These are phyloP conservation scores for Ophiostoma quercus DNA, from an alignment of 2,329 filamentous ascomycete genomes.

Conservation along the genomic window DNA sequence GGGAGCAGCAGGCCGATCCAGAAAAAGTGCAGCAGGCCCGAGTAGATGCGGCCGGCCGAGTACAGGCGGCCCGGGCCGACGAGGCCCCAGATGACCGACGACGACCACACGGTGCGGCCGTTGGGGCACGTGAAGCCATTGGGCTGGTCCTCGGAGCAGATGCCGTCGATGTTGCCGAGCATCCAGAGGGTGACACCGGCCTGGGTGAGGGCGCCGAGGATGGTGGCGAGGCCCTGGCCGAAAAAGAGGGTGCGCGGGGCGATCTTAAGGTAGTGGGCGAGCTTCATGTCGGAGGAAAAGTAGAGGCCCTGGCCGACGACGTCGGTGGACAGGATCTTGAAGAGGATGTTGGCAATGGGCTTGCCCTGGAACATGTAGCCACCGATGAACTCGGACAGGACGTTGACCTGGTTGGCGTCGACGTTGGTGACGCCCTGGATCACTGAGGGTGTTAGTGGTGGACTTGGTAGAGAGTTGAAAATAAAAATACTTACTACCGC, in stretches of 20 bases:
- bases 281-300: constrained; percentile 32
- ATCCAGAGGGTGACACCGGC: neutral
- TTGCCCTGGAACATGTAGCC: constrained; percentile 48
- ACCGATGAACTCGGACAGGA: constrained; percentile 50
- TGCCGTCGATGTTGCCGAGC: neutral
- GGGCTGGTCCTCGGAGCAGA: neutral
- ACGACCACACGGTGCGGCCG: neutral
- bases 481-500: neutral
- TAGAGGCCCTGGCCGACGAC: constrained; percentile 27
- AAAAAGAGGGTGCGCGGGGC: constrained; percentile 36
- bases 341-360: constrained; percentile 50
- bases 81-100: neutral
- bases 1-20: neutral
- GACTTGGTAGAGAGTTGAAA: neutral
- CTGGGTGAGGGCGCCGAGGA: constrained; percentile 23
- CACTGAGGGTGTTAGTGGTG: neutral
- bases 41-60: neutral
- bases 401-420: constrained; percentile 46
- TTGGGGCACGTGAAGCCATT: neutral
- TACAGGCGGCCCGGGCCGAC: neutral
- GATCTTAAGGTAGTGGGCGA: constrained; percentile 34
- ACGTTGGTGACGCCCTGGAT: constrained; percentile 51
- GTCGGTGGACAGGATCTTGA: constrained; percentile 37
- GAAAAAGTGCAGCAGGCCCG: neutral
- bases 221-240: constrained; percentile 37